A percentile compares a stretch with the other conserved stretches of the same genome.
Conservation (phyloP, 2,329 filamentous ascomycete species). For the Ophiostoma angusticollis region DNA sequence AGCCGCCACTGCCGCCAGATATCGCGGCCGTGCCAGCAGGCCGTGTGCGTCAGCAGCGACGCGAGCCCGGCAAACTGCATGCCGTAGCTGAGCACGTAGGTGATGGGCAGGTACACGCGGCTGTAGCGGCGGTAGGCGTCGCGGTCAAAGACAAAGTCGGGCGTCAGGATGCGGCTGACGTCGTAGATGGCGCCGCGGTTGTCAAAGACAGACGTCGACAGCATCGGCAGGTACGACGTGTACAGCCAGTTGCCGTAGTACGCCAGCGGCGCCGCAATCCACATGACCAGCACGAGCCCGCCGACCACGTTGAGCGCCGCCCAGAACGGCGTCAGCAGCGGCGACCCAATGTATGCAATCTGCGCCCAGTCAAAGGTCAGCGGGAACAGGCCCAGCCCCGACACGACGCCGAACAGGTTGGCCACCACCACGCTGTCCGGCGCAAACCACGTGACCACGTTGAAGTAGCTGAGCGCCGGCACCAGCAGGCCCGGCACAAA, state of each 20-base stretch:
- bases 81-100: slow-evolving; percentile 76
- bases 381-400: slow-evolving; percentile 71
- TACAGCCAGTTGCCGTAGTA: slow-evolving; percentile 73
- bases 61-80: slow-evolving; percentile 76
- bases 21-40: slow-evolving; percentile 73
- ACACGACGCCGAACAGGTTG: slow-evolving; percentile 77
- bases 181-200: slow-evolving; percentile 71
- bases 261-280: slow-evolving; percentile 65
- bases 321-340: slow-evolving; percentile 74
- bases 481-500: slow-evolving; percentile 73
- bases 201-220: slow-evolving; percentile 76
- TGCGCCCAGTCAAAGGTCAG: slow-evolving; percentile 89
- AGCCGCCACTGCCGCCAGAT: slow-evolving; percentile 66
- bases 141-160: slow-evolving; percentile 65
- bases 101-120: slow-evolving; percentile 73
- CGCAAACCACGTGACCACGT: slow-evolving; percentile 76
- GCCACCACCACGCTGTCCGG: slow-evolving; percentile 76
- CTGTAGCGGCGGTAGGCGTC: slow-evolving; percentile 71
- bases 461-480: slow-evolving; percentile 80
- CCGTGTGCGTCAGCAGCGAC: slow-evolving; percentile 66
- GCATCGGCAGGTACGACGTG: slow-evolving; percentile 74
- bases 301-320: slow-evolving; percentile 74
- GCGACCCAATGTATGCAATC: slow-evolving; percentile 77
- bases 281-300: slow-evolving; percentile 71
- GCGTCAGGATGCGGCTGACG: slow-evolving; percentile 65